These are phyloP conservation scores for Aaosphaeria pasadenensis DNA, from an alignment of 2,329 filamentous ascomycete genomes.

Conservation along the genomic window DNA sequence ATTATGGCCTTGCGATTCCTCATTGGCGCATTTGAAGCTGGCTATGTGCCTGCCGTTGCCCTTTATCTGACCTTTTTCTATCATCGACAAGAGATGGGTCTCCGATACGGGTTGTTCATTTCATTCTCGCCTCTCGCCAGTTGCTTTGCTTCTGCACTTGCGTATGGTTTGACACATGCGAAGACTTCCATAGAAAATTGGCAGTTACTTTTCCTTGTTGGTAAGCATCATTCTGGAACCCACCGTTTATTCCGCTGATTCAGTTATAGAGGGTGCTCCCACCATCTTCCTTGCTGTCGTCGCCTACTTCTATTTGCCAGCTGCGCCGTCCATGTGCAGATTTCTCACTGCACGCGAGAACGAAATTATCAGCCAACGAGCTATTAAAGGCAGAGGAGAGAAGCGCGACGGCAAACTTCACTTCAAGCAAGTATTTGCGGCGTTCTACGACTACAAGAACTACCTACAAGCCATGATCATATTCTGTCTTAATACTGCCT, in stretches of 20 bases:
- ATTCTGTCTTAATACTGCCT: constrained; percentile 46
- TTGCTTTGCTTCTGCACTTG: constrained; percentile 68
- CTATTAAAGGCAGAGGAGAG: background rate
- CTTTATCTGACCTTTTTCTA: constrained; percentile 59
- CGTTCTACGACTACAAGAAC: background rate
- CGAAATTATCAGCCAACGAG: constrained; percentile 12
- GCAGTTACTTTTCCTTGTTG: constrained; percentile 52
- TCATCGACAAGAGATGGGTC: constrained; percentile 54
- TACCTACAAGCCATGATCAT: constrained; percentile 24
- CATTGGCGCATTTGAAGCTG: constrained; percentile 43
- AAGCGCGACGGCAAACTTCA: background rate
- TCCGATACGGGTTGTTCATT: constrained; percentile 55
- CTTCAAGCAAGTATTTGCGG: background rate
- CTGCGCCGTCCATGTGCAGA: constrained; percentile 22
- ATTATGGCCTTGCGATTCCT: constrained; percentile 36
- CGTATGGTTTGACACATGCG: constrained; percentile 56
- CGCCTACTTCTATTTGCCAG: constrained; percentile 13
- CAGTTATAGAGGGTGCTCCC: background rate
- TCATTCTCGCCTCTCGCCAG: constrained; percentile 67
- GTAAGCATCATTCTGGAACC: background rate
- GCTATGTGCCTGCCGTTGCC: constrained; percentile 44
- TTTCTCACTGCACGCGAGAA: constrained; percentile 27
- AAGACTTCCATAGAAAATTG: constrained; percentile 57
- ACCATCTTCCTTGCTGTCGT: background rate
- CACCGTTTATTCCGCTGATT: no score